Percentiles rank a stretch among this genome's conserved stretches.
Evolutionary conservation across 495 filamentous ascomycete genomes (phyloP).

Genomic region (Recurvomyces mirabilis): DNA sequence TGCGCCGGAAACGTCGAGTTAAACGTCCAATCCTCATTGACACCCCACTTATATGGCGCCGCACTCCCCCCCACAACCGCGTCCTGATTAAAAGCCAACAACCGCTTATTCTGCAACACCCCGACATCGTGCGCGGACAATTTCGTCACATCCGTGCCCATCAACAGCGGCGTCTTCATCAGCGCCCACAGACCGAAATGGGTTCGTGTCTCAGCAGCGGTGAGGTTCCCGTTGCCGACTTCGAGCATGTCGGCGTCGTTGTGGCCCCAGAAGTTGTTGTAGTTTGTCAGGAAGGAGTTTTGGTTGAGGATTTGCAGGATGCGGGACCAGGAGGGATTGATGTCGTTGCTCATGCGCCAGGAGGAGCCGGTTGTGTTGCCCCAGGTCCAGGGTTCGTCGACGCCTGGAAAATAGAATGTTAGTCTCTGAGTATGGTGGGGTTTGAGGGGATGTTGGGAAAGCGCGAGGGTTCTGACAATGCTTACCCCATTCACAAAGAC

Average conservation of each 20-base stretch:
- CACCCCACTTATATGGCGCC: slow-evolving; percentile 55
- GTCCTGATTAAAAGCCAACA: slow-evolving; percentile 56
- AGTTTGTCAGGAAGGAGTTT: slow-evolving; percentile 38
- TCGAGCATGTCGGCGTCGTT: slow-evolving; percentile 62
- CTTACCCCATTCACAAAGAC: slow-evolving; percentile 53
- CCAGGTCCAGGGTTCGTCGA: slow-evolving; percentile 39
- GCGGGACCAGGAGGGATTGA: slow-evolving; percentile 30
- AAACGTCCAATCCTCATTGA: slow-evolving; percentile 52
- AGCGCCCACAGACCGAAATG: slow-evolving; percentile 46
- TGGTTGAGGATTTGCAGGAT: slow-evolving; percentile 44
- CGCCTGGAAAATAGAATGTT: not conserved
- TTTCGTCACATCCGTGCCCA: slow-evolving; percentile 41
- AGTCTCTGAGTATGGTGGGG: not conserved
- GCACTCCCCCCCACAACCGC: slow-evolving; percentile 40
- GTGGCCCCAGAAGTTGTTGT: slow-evolving; percentile 42
- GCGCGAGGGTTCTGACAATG: no score
- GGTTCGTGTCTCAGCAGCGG: slow-evolving; percentile 32
- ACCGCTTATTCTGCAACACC: slow-evolving; percentile 46
- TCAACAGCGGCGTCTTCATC: slow-evolving; percentile 48
- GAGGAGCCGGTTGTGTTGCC: slow-evolving; percentile 40
- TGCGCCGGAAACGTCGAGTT: slow-evolving; percentile 47
- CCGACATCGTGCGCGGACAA: slow-evolving; percentile 36
- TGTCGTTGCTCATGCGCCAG: slow-evolving; percentile 49
- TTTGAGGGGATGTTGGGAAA: no score
- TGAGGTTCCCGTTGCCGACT: slow-evolving; percentile 41